A percentile compares a stretch with the other conserved stretches of the same genome.
Conservation (phyloP, 345 rosid species). For the Hibiscus tridactylites region DNA sequence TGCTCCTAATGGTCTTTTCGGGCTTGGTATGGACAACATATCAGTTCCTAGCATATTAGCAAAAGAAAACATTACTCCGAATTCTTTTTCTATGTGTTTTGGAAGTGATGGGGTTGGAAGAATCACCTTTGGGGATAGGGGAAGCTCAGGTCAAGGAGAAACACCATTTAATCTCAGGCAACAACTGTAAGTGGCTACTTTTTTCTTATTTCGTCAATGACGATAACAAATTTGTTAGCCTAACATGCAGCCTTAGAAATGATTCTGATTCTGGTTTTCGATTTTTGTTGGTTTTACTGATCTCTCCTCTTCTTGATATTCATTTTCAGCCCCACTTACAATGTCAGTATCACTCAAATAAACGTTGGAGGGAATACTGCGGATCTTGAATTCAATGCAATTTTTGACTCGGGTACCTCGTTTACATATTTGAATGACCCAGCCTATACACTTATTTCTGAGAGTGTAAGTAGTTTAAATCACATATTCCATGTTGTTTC, state of each 20-base stretch:
- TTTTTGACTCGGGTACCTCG: conserved; percentile 92
- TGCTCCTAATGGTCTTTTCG: conserved; percentile 95
- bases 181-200: conserved; percentile 43
- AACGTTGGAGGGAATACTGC: conserved; percentile 45
- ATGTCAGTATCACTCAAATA: conserved; percentile 56
- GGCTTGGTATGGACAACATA: conserved; percentile 70
- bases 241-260: background rate
- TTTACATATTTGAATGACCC: conserved; percentile 81
- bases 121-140: conserved; percentile 88
- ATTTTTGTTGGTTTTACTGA: conserved; percentile 8
- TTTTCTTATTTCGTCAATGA: background rate
- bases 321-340: conserved; percentile 73
- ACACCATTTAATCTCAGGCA: conserved; percentile 69
- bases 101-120: conserved; percentile 62
- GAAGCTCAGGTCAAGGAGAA: conserved; percentile 69
- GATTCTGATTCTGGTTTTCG: background rate
- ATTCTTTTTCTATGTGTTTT: conserved; percentile 98
- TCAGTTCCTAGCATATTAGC: conserved; percentile 94
- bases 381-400: conserved; percentile 56
- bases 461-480: conserved; percentile 48
- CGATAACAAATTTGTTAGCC: background rate
- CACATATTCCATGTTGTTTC: background rate
- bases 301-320: background rate
- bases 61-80: conserved; percentile 43
- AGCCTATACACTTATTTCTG: conserved; percentile 52